Base-by-base conservation (phyloP, 305 asterid genomes). In the Fraxinus paxiana region DNA sequence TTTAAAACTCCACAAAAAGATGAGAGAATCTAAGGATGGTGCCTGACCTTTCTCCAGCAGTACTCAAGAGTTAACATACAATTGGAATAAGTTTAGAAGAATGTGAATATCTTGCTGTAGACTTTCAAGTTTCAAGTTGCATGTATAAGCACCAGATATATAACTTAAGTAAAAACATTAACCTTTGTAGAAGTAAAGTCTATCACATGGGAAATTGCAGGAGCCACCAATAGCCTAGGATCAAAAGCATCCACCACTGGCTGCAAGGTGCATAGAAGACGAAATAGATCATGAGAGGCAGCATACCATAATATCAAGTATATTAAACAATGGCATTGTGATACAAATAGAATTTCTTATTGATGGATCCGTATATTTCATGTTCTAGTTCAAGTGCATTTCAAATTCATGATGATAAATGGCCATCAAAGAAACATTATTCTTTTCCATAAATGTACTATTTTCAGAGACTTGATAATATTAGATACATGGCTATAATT, bases 211-310 rank as follows among this genome's bases (percentile, higher is more conserved):
- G 97, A 91, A 74, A 91, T 83, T 70, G 97, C 97, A 61, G 98
- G 98, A 75, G 98, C 97, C 84, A 95, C 98, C 91, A 95, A 88
- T 83, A 93, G 83, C 84, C 98, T 90, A 80, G 97, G 94, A 90
- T 96, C 99, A 76, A 96, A 96, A 86, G 98, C 98, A 89, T 96
- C 99, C 88, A 96, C 99, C 69, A 96, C 99, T 54, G 99, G 99
- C 99, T 96, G 97, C 79, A 87, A 65, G 82, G 83, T 82, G 76
- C 73, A 84, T 75, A 80, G 82, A 38, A 28, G 65, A 72, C 13
- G 78, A 82, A 63, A 63, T 28, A 17, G 6, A 76, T 67, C 79
- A 78, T 54, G 34, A 13, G 76, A 37, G 72, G 34, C 56, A 56
- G 37, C 31, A 69, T 26, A 56, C 38, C 46, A 73, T 63, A 77